Evolutionary conservation across 1,284 basidiomycete species (phyloP), one percentile per base, ranked within the genome.

Genomic region (Phylloboletellus chloephorus): DNA sequence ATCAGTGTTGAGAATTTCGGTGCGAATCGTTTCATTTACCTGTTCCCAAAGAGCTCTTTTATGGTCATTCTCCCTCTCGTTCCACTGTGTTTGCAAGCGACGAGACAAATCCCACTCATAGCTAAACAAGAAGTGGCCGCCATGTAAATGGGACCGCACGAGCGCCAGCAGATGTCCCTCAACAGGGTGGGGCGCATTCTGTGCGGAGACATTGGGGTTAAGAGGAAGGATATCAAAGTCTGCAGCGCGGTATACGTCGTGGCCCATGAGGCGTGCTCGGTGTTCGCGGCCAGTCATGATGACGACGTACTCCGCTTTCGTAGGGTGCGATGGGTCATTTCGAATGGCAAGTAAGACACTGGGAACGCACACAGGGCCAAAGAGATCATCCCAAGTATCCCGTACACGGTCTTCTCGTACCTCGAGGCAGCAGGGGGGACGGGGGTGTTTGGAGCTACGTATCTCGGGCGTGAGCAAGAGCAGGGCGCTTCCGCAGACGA

Each of bases 201-300:
- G 73, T 7, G 79, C 74, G 13, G 83, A 81, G 34, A 82, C 64
- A 48, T 74, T 73, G 12, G 81, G 79, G 61, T 71, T 82, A 55
- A 98, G 67, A 8, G 95, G 93, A 20, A 96, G 81, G 41, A 98
- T 81, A 43, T 93, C 85, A 66, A 93, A 98, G 58, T 94, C 89
- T 23, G 88, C 88, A 11, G 92, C 90, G 39, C 84, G 79, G 69
- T 87, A 98, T 54, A 98, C 72, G 43, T 92, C 83, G 52, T 94
- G 79, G 3, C 84, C 81, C 65, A 93, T 79, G 41, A 98, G 71
- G 44, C 82, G 76, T 16, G 88, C 88, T 46, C 80, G 81, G 26
- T 82, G 79, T 52, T 86, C 84, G 43, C 92, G 80, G 34, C 82
- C 83, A 35, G 91, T 96, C 52, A 98, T 76, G 37, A 97, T 75